Conservation (phyloP, 1,284 basidiomycete genomes). For the Trametes sp. region DNA sequence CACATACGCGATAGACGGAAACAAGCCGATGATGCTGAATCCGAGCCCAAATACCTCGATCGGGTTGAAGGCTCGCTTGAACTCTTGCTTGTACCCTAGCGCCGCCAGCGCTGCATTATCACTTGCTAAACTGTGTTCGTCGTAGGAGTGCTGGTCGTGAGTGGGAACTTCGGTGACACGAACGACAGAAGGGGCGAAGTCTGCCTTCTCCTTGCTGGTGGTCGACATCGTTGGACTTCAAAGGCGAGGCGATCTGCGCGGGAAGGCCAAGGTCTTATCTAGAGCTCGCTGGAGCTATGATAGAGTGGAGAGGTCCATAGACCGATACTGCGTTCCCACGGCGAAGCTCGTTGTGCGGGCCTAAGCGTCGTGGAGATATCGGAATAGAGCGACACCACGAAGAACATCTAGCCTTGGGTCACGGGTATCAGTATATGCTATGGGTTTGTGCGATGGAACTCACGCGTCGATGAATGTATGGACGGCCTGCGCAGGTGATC, state of each 20-base stretch:
- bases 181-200: neutral
- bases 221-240: neutral
- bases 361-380: neutral
- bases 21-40: constrained; percentile 66
- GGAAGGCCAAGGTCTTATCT: neutral
- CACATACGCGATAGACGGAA: constrained; percentile 45
- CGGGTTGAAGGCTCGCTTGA: constrained; percentile 51
- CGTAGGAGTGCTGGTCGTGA: neutral
- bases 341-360: neutral
- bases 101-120: constrained; percentile 43
- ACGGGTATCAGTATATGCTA: neutral
- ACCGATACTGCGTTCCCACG: constrained; percentile 1
- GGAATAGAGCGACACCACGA: neutral
- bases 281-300: neutral
- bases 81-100: constrained; percentile 56
- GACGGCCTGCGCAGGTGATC: no score
- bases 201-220: neutral
- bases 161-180: neutral
- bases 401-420: neutral
- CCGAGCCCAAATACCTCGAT: constrained; percentile 61
- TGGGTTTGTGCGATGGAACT: no score
- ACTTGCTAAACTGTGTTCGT: neutral
- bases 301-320: neutral
- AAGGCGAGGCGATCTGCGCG: neutral
- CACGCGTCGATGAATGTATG: no score